A percentile compares a stretch with the other conserved stretches of the same genome.
Evolutionary conservation across 73 alveolate genomes (phyloP).

Genomic region (Urostyla sp.): DNA sequence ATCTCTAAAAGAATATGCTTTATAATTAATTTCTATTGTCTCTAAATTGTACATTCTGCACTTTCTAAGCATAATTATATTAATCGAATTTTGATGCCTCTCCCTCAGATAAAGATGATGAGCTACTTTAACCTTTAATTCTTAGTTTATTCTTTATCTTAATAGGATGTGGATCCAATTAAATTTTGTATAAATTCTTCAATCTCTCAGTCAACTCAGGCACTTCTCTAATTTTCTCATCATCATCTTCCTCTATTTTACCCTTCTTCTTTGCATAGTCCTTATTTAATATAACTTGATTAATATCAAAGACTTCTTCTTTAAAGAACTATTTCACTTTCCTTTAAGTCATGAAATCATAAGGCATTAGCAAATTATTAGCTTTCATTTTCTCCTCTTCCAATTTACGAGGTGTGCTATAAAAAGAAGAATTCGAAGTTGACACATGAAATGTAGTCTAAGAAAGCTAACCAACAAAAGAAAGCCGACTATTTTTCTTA

Average conservation of each 20-base stretch:
- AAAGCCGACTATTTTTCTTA: background rate
- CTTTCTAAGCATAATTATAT: conserved; percentile 23
- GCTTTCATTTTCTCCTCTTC: background rate
- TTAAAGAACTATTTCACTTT: conserved; percentile 37
- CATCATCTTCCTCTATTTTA: background rate
- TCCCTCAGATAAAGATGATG: no score
- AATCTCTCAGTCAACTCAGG: conserved; percentile 27
- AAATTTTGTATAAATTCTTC: background rate
- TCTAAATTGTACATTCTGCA: background rate
- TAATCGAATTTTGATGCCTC: conserved; percentile 1
- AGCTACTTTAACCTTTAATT: conserved; percentile 1
- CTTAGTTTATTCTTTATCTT: conserved; percentile 10
- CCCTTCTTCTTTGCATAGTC: background rate
- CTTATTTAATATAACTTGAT: background rate
- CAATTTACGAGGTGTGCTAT: conserved; percentile 23
- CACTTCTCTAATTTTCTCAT: background rate
- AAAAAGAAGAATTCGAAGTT: background rate
- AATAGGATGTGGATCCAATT: background rate
- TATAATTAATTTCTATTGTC: conserved; percentile 19
- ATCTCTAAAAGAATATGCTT: conserved; percentile 27
- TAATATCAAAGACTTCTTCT: conserved; percentile 17
- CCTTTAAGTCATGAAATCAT: conserved; percentile 32
- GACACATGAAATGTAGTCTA: conserved; percentile 2
- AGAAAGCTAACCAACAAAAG: background rate
- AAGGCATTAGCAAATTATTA: conserved; percentile 23